phyloP scores from a whole-genome alignment of 208 protist genomes.

The Leishmania amazonensis region DNA sequence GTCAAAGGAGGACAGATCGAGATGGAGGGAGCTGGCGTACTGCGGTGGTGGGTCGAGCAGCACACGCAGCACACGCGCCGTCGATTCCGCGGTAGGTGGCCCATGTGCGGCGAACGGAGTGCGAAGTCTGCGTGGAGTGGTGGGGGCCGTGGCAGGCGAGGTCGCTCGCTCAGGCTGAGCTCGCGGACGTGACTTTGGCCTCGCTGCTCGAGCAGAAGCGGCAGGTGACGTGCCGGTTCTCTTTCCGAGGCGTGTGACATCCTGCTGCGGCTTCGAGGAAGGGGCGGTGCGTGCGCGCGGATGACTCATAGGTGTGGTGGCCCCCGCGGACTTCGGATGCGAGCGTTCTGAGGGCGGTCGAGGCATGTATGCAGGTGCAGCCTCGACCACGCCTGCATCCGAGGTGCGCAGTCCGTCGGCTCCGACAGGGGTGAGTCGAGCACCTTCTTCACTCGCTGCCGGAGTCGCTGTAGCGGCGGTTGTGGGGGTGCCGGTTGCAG shows the following conservation, averaged over 20 bases:
- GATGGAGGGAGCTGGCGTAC: slow-evolving; percentile 64
- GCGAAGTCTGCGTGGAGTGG: not conserved
- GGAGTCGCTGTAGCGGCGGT: slow-evolving; percentile 1
- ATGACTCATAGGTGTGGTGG: not conserved
- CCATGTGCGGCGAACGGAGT: not conserved
- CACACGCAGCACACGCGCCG: slow-evolving; percentile 60
- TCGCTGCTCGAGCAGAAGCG: not conserved
- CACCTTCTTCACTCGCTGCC: not conserved
- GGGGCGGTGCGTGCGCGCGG: slow-evolving; percentile 2
- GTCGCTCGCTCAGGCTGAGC: not conserved
- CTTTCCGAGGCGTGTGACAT: not conserved
- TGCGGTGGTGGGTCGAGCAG: slow-evolving; percentile 66
- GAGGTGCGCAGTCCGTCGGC: not conserved
- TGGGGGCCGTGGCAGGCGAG: not conserved
- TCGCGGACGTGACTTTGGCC: not conserved
- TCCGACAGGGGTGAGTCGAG: not conserved
- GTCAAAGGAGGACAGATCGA: slow-evolving; percentile 63
- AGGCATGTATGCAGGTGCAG: not conserved
- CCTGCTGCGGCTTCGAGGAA: not conserved
- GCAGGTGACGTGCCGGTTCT: not conserved
- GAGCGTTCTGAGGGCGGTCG: not conserved
- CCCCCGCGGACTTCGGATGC: not conserved
- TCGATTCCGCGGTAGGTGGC: slow-evolving; percentile 24
- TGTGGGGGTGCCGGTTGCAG: not conserved
- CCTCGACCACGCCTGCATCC: not conserved